Base-by-base conservation (phyloP, 352 stramenopile genomes). In the Phytophthora kernoviae region DNA sequence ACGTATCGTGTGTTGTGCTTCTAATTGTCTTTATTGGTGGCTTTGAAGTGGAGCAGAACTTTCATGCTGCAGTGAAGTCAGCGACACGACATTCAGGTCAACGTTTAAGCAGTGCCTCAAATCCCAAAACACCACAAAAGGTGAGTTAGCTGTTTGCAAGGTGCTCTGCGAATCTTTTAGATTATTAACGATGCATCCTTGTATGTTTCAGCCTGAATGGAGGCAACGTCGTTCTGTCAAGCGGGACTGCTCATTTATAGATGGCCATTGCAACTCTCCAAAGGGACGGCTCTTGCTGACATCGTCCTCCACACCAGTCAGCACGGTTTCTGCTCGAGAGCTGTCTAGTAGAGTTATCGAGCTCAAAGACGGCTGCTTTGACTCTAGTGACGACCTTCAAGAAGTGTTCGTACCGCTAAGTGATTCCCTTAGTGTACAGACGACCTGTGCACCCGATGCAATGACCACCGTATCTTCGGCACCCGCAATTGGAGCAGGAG, bases 201-300 rank as follows among this genome's bases (percentile, higher is more conserved):
- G 9, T 56, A 3, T 39, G 36, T 41, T n/a, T 36, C 50, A 73
- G 68, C 48, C 47, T 20, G 17, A 75, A 55, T 85, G 72, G 74
- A 70, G 52, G 36, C 65, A 83, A 58, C 79, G 79, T 20, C 66
- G 76, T 30, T 89, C 77, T 7, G 55, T 87, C 4, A 89, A 89
- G 58, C 72, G 79, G 27, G 77, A 89, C 55, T 81, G 74, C 50
- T 82, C 76, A 11, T 82, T 89, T 43, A 57, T 87, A 24, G 79
- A 85, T n/a, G 42, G 58, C 27, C 65, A 52, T 39, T 60, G 40
- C 11, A 61, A 36, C 46, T 68, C 41, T 62, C 47, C 55, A 21
- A 65, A 68, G 21, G 41, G 51, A 1, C 58, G 52, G 24, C 51
- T 73, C 30, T 50, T 68, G 58, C 46, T 76, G 17, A 65, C 47